phyloP scores from a whole-genome alignment of 2,329 filamentous ascomycete species.

The Aspergillus novoparasiticus region DNA sequence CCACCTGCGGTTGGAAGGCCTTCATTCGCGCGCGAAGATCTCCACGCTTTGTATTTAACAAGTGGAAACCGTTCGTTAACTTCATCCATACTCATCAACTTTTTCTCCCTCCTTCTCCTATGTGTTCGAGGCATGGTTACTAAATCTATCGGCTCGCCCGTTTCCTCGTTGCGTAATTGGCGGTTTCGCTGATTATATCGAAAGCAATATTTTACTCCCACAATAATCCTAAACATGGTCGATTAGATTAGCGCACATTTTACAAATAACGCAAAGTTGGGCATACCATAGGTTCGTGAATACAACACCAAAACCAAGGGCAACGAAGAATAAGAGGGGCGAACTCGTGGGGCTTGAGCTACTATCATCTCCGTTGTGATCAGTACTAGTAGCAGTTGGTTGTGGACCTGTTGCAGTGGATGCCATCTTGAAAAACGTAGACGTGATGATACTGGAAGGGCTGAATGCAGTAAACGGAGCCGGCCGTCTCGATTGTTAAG shows the following conservation, averaged over 20 bases:
- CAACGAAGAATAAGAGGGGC: conserved; percentile 87
- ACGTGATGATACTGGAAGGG: not conserved
- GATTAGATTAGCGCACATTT: not conserved
- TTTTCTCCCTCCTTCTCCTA: conserved; percentile 90
- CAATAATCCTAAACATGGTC: conserved; percentile 79
- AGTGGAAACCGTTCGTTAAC: conserved; percentile 97
- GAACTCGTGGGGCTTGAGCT: conserved; percentile 64
- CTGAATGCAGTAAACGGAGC: not conserved
- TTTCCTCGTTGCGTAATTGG: conserved; percentile 72
- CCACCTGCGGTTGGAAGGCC: conserved; percentile 84
- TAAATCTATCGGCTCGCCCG: conserved; percentile 86
- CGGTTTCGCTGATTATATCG: conserved; percentile 95
- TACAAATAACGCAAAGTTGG: conserved; percentile 5
- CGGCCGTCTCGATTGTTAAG: not conserved
- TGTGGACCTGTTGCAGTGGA: conserved; percentile 30
- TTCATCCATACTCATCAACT: conserved; percentile 98
- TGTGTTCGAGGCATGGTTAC: conserved; percentile 83
- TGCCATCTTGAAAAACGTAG: conserved; percentile 27
- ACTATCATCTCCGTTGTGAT: conserved; percentile 32
- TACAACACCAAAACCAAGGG: conserved; percentile 93
- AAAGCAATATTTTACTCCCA: conserved; percentile 99
- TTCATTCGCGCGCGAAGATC: conserved; percentile 76
- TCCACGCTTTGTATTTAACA: conserved; percentile 96
- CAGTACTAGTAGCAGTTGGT: conserved; percentile 30
- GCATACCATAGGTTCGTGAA: conserved; percentile 97